Evolutionary conservation across 495 filamentous ascomycete genomes (phyloP).

Genomic region (Aspergillus bridgeri): DNA sequence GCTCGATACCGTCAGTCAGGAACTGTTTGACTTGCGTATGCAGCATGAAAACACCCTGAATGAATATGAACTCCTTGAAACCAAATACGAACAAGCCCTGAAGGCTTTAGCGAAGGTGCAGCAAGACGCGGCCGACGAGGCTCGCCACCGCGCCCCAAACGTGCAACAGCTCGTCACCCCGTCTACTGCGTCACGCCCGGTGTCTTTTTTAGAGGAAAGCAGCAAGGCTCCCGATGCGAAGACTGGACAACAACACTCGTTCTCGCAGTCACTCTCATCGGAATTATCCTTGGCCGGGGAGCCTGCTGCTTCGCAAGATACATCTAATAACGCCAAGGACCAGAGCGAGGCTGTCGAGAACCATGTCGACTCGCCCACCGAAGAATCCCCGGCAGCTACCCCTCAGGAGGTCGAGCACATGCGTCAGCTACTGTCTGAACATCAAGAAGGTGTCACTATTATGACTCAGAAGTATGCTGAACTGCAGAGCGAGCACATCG

Average conservation of each 20-base stretch:
- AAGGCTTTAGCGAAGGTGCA: constrained; percentile 70
- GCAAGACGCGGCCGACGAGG: constrained; percentile 83
- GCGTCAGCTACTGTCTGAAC: constrained; percentile 66
- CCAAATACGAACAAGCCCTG: constrained; percentile 89
- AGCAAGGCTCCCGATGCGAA: constrained; percentile 66
- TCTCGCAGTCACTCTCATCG: constrained; percentile 92
- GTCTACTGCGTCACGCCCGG: constrained; percentile 60
- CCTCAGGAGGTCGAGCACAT: constrained; percentile 67
- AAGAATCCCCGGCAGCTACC: constrained; percentile 26
- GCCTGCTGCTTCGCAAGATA: constrained; percentile 64
- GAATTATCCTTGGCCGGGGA: constrained; percentile 92
- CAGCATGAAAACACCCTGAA: constrained; percentile 82
- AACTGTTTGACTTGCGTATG: constrained; percentile 83
- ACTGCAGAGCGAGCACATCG: constrained; percentile 75
- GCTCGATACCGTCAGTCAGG: constrained; percentile 85
- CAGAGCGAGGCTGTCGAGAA: constrained; percentile 24
- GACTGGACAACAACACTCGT: constrained; percentile 75
- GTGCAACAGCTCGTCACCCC: constrained; percentile 54
- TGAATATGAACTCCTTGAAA: constrained; percentile 77
- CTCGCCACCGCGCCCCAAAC: constrained; percentile 56
- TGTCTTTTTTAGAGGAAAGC: constrained; percentile 90
- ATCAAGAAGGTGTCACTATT: constrained; percentile 66
- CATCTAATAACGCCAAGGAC: constrained; percentile 53
- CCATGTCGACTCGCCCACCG: constrained; percentile 11
- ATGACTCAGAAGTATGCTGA: constrained; percentile 75